Base-by-base conservation (phyloP, 2,329 filamentous ascomycete species). In the Pseudocercospora eumusae region DNA sequence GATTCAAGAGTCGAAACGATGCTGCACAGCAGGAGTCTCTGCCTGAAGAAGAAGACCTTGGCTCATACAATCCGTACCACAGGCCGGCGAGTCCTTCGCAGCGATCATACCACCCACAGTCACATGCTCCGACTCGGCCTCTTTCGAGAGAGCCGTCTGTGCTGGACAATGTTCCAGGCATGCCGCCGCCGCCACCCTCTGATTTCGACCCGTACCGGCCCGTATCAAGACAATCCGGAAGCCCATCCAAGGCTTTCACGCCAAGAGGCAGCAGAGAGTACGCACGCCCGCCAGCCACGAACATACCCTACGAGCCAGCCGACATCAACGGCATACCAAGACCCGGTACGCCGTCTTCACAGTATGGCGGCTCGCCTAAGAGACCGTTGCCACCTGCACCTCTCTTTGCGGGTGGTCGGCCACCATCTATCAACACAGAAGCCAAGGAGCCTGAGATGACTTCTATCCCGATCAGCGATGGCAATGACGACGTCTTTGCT, bases 311-410 rank as follows among this genome's bases (percentile, higher is more conserved):
- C 76, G 95, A 98, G 76, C 91, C 92, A 0, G 83, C 88, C 21
- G 93, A 97, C 69, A 78, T 98, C 62, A 93, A 98, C 71, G 95
- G 95, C 54, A 93, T 86, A 64, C 93, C 95, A 6, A 82, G 95
- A 62, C 93, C 95, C 1, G 93, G 93, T 4, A 97, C 93, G 0
- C 92, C 93, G 1, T 92, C 92, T 0, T 93, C 92, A 1, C 84
- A 87, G 74, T 97, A 98, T 75, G 90, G 92, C 20, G 90, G 92
- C 3, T 96, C 92, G 73, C 91, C 93, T 10, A 86, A 92, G 68
- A 85, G 93, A 60, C 93, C 93, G 3, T 81, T 98, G 31, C 95
- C 95, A 2, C 92, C 92, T 0, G 91, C 92, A 28, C 95, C 95
- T 3, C 81, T 96, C 8, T 98, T 96, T 73, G 85, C 89, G 2